Evolutionary conservation across 345 rosid genomes (phyloP).

Genomic region (Salix brachista): DNA sequence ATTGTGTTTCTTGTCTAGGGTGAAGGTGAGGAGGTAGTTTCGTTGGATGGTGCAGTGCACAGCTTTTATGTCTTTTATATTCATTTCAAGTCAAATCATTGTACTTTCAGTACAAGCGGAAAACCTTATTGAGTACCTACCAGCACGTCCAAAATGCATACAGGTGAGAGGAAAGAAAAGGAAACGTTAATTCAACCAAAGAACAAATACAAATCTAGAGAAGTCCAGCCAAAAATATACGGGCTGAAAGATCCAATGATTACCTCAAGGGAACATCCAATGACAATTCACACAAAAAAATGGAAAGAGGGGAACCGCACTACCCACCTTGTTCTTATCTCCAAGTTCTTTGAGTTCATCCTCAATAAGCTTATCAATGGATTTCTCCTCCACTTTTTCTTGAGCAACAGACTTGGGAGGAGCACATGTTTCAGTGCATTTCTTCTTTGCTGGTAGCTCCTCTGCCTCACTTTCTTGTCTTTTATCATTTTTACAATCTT

Average conservation of each 20-base stretch:
- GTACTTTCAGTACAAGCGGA: not conserved
- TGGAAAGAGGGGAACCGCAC: not conserved
- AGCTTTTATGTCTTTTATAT: not conserved
- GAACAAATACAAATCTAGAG: not conserved
- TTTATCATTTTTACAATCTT: constrained; percentile 30
- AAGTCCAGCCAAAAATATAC: not conserved
- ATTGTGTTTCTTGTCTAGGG: not conserved
- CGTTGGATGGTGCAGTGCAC: not conserved
- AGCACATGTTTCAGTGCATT: constrained; percentile 43
- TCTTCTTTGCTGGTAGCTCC: constrained; percentile 70
- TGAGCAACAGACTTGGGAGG: constrained; percentile 27
- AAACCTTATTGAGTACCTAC: not conserved
- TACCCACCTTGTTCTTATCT: constrained; percentile 78
- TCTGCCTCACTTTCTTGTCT: constrained; percentile 29
- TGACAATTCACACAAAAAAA: not conserved
- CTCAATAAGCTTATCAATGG: constrained; percentile 87
- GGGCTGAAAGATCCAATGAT: no score
- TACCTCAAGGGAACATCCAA: not conserved
- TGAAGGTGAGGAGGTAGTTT: not conserved
- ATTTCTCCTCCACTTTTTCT: constrained; percentile 48
- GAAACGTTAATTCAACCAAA: not conserved
- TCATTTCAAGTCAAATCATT: not conserved
- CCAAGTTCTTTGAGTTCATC: constrained; percentile 89
- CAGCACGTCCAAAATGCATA: not conserved
- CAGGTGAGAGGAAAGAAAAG: not conserved